Base-by-base conservation (phyloP, 768 basidiomycete genomes). In the Peribolospora kevripleyi region DNA sequence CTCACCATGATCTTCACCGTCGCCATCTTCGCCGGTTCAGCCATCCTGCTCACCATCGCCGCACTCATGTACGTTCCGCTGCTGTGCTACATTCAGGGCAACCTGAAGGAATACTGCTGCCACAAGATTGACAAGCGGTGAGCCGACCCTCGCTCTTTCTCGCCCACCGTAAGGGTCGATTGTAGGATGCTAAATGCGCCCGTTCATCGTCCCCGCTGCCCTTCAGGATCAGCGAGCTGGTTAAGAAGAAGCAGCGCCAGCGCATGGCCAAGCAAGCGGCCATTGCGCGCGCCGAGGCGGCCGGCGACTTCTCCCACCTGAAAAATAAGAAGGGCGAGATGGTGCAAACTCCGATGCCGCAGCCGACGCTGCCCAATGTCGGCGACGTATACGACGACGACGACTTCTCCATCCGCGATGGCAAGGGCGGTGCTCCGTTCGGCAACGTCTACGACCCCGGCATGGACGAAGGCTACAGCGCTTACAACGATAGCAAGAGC, bases 51-150 rank as follows among this genome's bases (percentile, higher is more conserved):
- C 45, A 75, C 87, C 54, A 68, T 80, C 25, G 93, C 93, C 25
- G 88, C 78, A 10, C 68, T 93, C 54, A 80, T 78, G 64, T 98
- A 98, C 62, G 73, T 97, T 58, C 93, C 93, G n/a, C 74, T 97
- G 49, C 74, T 98, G 38, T 81, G 82, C 65, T 86, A 91, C 64
- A 97, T 98, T 61, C 84, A 83, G 65, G 93, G 91, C 14, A 98
- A 98, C 68, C 70, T 98, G 53, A 98, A 98, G 81, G 91, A 98
- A 74, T 95, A 93, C 70, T 85, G 84, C 68, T 95, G 90, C 66
- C 86, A 97, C 72, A 93, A 95, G 68, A 86, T 95, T 51, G 91
- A 98, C 72, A 95, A 95, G 77, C 84, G 85, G 64, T 55, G 63
- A 40, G 42, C 50, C 50, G 52, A 52, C 48, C 10, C 14, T 9